Evolutionary conservation across 2,329 filamentous ascomycete species (phyloP), one percentile per base, ranked within the genome.

Genomic region (Karstenula rhodostoma): DNA sequence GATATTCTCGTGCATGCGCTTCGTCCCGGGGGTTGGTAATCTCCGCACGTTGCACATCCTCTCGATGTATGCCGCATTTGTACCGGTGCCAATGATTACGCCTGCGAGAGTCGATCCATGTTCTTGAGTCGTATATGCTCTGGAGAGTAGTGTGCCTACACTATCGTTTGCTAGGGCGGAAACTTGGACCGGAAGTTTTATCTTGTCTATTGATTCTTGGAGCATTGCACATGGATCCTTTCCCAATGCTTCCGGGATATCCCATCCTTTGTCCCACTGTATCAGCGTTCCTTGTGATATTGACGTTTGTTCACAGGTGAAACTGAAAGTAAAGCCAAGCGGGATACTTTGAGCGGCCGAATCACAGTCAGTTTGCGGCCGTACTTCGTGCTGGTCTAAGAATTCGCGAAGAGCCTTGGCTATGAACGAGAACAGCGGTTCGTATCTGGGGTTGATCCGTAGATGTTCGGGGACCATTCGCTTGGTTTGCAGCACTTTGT

Each of bases 61-160:
- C 84, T 99, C 95, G 43, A 98, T 90, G 77, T 98, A 99, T 1
- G 95, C 95, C 55, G 95, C 95, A 76, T 99, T 99, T 74, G 94
- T 98, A 66, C 94, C 94, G 2, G 94, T 99, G 69, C 94, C 94
- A 71, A 99, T 98, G 72, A 99, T 99, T 63, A 93, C 94, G 56
- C 95, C 95, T 17, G 98, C 83, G 8, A 98, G 83, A 4, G 95
- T 94, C 49, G 90, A 89, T 1, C 90, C 90, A 83, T 94, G 93
- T 62, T 92, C 92, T 5, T 91, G 92, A 15, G 93, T 94, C 6
- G 93, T 94, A 80, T 98, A 99, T 0, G 94, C 96, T 69, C 94
- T 90, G 32, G 95, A 94, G 94, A 99, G 97, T 35, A 99, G 87
- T 1, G 95, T 98, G 52, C 95, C 95, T 6, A 98, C 95, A 0